Evolutionary conservation across 305 asterid species (phyloP).

Genomic region (Galium porrigens): DNA sequence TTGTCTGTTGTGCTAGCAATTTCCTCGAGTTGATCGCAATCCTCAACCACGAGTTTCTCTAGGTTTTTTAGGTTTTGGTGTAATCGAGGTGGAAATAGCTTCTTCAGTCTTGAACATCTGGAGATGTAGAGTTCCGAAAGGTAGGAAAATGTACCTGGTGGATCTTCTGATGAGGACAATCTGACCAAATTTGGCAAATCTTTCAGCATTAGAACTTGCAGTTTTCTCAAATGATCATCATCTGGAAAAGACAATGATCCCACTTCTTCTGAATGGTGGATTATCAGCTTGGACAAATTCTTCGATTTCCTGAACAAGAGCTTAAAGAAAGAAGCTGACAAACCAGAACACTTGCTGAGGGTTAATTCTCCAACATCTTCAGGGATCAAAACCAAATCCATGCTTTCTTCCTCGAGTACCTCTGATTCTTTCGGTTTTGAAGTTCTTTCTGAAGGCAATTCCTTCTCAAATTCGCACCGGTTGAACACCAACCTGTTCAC

Average conservation of each 20-base stretch:
- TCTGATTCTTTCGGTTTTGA: neutral
- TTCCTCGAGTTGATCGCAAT: constrained; percentile 15
- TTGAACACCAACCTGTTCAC: constrained; percentile 1
- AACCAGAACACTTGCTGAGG: neutral
- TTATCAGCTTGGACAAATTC: neutral
- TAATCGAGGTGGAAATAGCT: constrained; percentile 7
- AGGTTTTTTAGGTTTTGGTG: constrained; percentile 11
- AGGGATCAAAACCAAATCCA: constrained; percentile 1
- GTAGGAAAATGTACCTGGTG: constrained; percentile 6
- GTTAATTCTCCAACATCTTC: neutral
- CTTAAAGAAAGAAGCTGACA: neutral
- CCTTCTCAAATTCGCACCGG: neutral
- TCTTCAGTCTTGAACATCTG: constrained; percentile 7
- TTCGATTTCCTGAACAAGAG: constrained; percentile 1
- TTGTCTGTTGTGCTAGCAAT: constrained; percentile 5
- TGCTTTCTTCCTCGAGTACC: neutral
- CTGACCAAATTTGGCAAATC: constrained; percentile 9
- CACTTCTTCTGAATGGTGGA: neutral
- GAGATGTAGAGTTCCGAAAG: constrained; percentile 2
- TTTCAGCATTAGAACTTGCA: neutral
- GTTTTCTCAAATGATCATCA: neutral
- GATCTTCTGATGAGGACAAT: constrained; percentile 5
- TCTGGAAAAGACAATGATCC: neutral
- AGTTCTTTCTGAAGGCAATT: neutral
- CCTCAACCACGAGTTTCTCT: neutral